Evolutionary conservation across 1,284 basidiomycete genomes (phyloP), one percentile per base, ranked within the genome.

Genomic region (Marasmius fiardii): DNA sequence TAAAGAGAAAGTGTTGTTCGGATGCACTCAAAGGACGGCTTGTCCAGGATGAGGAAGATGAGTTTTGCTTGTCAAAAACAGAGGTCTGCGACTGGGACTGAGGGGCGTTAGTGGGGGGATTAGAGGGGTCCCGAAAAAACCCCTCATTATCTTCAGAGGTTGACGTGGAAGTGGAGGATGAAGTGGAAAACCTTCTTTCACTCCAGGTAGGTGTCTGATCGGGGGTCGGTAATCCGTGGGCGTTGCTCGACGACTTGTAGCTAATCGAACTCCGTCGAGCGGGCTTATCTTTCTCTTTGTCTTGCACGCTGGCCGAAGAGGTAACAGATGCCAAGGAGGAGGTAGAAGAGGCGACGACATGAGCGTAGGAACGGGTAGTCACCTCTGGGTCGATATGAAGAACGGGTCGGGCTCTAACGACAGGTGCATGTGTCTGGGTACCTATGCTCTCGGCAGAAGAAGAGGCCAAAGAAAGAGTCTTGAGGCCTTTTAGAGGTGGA

Each of bases 1-100:
- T 86, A 70, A 86, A 83, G 68, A 90, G 78, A 82, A 92, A 92
- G 75, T 90, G 83, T 63, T 90, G 88, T 70, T 91, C 90, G 65
- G 79, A 85, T 51, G 75, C 69, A 62, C 77, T 79, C 60, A 88
- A 80, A 45, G 85, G 81, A 51, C 83, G 79, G 24, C 55, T 54
- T 20, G 51, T 35, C 39, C 54, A 39, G 41, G 52, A 53, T 2
- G 39, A n/a, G 39, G 39, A 37, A 12, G 35, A 41, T 7, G 39
- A 41, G 39, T 16, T 41, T 16, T 34, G 20, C 16, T 20, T 41
- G 7, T 41, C 39, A 41, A 20, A 16, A n/a, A 41, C 16, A 34
- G 47, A 43, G 35, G 28, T 49, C 20, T 31, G 39, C 18, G 18
- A 23, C 33, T 23, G 48, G 20, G 39, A 41, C 7, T 14, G 18